Evolutionary conservation across 176 grass and related monocot genomes (phyloP).

Genomic region (Aegilops longissima): DNA sequence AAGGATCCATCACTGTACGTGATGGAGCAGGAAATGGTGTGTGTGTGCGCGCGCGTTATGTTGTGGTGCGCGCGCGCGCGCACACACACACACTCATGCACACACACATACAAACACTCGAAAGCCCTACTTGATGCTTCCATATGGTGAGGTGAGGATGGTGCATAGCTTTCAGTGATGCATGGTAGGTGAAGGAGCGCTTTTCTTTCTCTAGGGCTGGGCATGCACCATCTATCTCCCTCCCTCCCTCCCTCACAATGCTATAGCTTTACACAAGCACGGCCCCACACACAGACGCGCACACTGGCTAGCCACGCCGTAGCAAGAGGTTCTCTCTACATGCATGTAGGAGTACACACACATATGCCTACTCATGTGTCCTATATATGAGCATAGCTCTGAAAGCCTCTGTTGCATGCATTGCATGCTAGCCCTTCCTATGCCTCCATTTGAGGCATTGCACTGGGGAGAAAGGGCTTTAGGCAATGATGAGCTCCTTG

Average conservation of each 20-base stretch:
- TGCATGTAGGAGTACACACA: not conserved
- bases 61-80: not conserved
- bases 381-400: conserved; percentile 21
- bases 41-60: not conserved
- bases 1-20: conserved; percentile 62
- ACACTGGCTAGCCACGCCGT: not conserved
- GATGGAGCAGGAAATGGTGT: conserved; percentile 55
- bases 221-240: conserved; percentile 38
- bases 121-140: conserved; percentile 51
- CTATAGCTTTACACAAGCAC: conserved; percentile 42
- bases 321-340: not conserved
- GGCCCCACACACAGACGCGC: not conserved
- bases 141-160: conserved; percentile 37
- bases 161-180: conserved; percentile 88
- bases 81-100: not conserved
- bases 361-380: conserved; percentile 26
- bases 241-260: conserved; percentile 30
- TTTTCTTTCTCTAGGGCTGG: conserved; percentile 33
- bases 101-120: conserved; percentile 22
- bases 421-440: conserved; percentile 33
- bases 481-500: conserved; percentile 50
- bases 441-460: conserved; percentile 27
- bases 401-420: conserved; percentile 33
- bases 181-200: conserved; percentile 70
- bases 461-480: conserved; percentile 16